Percentiles rank a stretch among this genome's conserved stretches.
These are phyloP conservation scores for Striga asiatica DNA, from an alignment of 257 asterid species.

Conservation along the genomic window DNA sequence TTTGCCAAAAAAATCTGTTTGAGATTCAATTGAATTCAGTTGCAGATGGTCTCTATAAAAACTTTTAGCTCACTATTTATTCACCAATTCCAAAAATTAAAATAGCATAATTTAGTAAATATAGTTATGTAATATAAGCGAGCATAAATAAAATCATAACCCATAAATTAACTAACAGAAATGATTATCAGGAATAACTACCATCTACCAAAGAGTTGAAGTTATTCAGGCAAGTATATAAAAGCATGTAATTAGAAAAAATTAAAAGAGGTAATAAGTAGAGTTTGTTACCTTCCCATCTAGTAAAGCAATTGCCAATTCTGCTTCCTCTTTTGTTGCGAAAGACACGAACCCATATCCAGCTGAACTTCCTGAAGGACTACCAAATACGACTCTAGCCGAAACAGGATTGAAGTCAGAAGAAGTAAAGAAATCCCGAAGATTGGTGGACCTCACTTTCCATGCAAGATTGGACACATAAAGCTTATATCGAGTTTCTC, in stretches of 20 bases:
- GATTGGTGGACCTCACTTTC: slow-evolving; percentile 77
- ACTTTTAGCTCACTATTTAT: too few species aligned
- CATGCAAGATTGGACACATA: slow-evolving; percentile 79
- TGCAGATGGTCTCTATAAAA: too few species aligned
- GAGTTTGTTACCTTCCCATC: slow-evolving; percentile 53
- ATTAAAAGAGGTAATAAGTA: neutral
- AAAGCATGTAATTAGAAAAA: neutral
- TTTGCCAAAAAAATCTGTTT: too few species aligned
- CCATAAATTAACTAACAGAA: too few species aligned
- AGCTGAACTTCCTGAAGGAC: slow-evolving; percentile 64
- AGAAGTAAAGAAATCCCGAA: slow-evolving; percentile 57
- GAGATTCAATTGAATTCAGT: too few species aligned
- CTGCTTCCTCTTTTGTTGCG: slow-evolving; percentile 76
- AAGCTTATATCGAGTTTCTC: slow-evolving; percentile 45
- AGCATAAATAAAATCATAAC: too few species aligned
- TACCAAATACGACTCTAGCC: slow-evolving; percentile 59
- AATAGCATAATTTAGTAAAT: too few species aligned
- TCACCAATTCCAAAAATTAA: too few species aligned
- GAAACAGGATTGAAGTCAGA: slow-evolving; percentile 52
- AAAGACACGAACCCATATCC: slow-evolving; percentile 85
- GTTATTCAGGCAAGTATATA: neutral
- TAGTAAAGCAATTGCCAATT: slow-evolving; percentile 50
- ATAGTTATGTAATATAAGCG: too few species aligned
- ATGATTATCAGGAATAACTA: too few species aligned
- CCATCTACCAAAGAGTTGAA: too few species aligned